A percentile compares a stretch with the other conserved stretches of the same genome.
These are phyloP conservation scores for Aurantiochytrium sp. DNA, from an alignment of 108 stramenopile species.

Conservation along the genomic window DNA sequence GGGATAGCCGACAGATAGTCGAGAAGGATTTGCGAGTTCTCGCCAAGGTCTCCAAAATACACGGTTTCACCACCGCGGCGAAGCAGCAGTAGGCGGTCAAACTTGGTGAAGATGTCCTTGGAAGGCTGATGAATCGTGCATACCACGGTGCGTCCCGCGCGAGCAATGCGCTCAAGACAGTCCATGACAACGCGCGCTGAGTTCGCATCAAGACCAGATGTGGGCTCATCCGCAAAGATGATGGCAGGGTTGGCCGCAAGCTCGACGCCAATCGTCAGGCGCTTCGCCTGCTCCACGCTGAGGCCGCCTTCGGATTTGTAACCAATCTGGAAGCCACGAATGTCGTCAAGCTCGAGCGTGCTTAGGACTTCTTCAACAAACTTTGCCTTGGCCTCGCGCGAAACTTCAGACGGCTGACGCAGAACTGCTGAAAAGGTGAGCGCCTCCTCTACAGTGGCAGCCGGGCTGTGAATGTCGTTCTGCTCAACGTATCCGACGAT, in stretches of 20 bases:
- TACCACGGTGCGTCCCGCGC: slow-evolving; percentile 56
- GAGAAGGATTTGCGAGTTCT: slow-evolving; percentile 53
- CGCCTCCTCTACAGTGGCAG: slow-evolving; percentile 71
- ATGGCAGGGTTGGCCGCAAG: slow-evolving; percentile 63
- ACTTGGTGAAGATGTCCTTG: slow-evolving; percentile 64
- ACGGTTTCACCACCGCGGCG: slow-evolving; percentile 70
- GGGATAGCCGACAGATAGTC: slow-evolving; percentile 43
- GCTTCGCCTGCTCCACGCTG: slow-evolving; percentile 60
- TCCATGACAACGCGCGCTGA: slow-evolving; percentile 59
- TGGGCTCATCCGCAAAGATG: slow-evolving; percentile 59
- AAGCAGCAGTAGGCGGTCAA: slow-evolving; percentile 68
- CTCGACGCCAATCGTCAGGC: slow-evolving; percentile 66
- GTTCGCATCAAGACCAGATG: slow-evolving; percentile 58
- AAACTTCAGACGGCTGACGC: slow-evolving; percentile 30
- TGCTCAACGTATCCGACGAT: slow-evolving; percentile 79
- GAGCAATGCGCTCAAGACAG: slow-evolving; percentile 34
- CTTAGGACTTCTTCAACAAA: slow-evolving; percentile 69
- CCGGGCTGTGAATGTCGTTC: slow-evolving; percentile 71
- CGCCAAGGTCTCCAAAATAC: slow-evolving; percentile 67
- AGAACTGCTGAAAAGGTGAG: slow-evolving; percentile 74
- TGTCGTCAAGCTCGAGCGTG: slow-evolving; percentile 61
- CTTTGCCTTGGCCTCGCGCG: slow-evolving; percentile 31
- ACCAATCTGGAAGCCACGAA: slow-evolving; percentile 62
- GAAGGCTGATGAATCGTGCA: slow-evolving; percentile 81
- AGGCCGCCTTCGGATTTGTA: slow-evolving; percentile 55